These are phyloP conservation scores for Boletus vinaceobasis DNA, from an alignment of 768 basidiomycete species.

Conservation along the genomic window DNA sequence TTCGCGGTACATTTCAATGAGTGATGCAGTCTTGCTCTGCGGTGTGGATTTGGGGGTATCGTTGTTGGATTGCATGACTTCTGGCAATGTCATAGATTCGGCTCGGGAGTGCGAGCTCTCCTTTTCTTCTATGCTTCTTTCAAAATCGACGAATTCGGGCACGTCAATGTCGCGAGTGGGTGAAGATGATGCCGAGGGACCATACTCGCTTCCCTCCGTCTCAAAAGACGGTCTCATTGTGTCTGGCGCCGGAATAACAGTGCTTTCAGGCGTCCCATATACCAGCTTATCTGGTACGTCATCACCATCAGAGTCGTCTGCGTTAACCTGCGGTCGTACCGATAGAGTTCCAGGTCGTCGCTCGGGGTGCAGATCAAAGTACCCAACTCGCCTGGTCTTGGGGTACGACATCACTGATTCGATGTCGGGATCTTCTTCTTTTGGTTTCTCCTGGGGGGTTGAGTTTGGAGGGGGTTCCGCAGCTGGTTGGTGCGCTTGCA, in stretches of 20 bases:
- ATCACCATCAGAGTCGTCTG: slow-evolving; percentile 35
- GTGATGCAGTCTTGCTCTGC: slow-evolving; percentile 65
- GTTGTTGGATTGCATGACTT: slow-evolving; percentile 2
- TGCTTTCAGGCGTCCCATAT: slow-evolving; percentile 27
- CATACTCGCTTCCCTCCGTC: slow-evolving; percentile 33
- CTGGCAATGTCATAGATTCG: slow-evolving; percentile 30
- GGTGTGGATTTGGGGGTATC: slow-evolving; percentile 20
- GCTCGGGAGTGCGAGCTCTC: slow-evolving; percentile 24
- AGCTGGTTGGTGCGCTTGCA: slow-evolving; percentile 21
- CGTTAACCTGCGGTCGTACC: slow-evolving; percentile 27
- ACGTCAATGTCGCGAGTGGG: slow-evolving; percentile 30
- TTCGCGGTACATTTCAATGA: slow-evolving; percentile 87
- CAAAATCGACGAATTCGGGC: slow-evolving; percentile 26
- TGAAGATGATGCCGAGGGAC: slow-evolving; percentile 28
- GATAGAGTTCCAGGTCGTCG: slow-evolving; percentile 42
- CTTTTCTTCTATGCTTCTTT: slow-evolving; percentile 21
- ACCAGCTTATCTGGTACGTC: slow-evolving; percentile 34
- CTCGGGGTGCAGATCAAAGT: slow-evolving; percentile 80
- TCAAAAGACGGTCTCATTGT: slow-evolving; percentile 32
- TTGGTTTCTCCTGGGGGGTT: slow-evolving; percentile 35
- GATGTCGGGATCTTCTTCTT: slow-evolving; percentile 46
- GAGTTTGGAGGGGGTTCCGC: slow-evolving; percentile 7
- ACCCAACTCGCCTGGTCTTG: slow-evolving; percentile 48
- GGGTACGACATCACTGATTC: slow-evolving; percentile 37
- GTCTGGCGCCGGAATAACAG: slow-evolving; percentile 17